Percentiles rank a stretch among this genome's conserved stretches.
phyloP scores from a whole-genome alignment of 495 filamentous ascomycete species.

The Talaromyces stipitatus region DNA sequence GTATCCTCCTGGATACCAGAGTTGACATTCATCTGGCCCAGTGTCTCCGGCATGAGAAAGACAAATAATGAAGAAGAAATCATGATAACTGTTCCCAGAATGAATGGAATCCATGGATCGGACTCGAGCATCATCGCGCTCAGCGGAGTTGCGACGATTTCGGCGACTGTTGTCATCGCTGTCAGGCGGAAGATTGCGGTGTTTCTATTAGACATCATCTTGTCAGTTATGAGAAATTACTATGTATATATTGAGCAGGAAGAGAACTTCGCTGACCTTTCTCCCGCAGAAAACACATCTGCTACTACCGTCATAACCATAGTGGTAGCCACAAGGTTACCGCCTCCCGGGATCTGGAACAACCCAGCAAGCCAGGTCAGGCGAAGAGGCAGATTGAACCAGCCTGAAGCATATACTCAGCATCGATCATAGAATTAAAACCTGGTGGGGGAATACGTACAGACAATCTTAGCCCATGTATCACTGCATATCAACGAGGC shows the following conservation, averaged over 20 bases:
- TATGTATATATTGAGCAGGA: not conserved
- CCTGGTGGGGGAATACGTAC: slow-evolving; percentile 16
- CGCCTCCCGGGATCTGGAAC: slow-evolving; percentile 23
- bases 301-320: slow-evolving; percentile 23
- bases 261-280: slow-evolving; percentile 15
- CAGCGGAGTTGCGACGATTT: slow-evolving; percentile 24
- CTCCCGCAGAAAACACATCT: slow-evolving; percentile 24
- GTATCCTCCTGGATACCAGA: slow-evolving; percentile 8
- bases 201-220: slow-evolving; percentile 10
- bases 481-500: slow-evolving; percentile 25
- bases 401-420: not conserved
- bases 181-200: slow-evolving; percentile 20
- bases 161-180: slow-evolving; percentile 14
- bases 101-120: slow-evolving; percentile 19
- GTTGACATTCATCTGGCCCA: slow-evolving; percentile 9
- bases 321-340: slow-evolving; percentile 15
- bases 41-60: slow-evolving; percentile 40
- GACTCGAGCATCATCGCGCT: slow-evolving; percentile 25
- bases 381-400: slow-evolving; percentile 16
- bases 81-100: slow-evolving; percentile 18
- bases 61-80: slow-evolving; percentile 18
- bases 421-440: not conserved
- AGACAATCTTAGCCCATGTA: slow-evolving; percentile 26
- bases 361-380: slow-evolving; percentile 23
- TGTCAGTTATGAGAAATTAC: not conserved